These are phyloP conservation scores for Leishmania braziliensis DNA, from an alignment of 208 protist species.

Conservation along the genomic window DNA sequence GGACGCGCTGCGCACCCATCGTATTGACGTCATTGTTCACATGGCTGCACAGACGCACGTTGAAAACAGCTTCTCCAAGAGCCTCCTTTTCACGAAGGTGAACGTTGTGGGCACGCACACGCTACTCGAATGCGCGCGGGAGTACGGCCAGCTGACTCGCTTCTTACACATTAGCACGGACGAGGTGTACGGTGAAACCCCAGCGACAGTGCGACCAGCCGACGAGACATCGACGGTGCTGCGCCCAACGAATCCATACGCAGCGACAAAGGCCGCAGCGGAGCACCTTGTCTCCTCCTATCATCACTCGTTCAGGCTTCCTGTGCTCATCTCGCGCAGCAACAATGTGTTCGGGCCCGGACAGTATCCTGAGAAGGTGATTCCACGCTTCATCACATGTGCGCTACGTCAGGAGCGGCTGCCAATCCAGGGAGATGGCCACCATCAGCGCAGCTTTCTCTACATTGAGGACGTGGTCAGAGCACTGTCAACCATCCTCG, in stretches of 20 bases:
- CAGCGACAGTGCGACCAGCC: background rate
- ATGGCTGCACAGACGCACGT: slow-evolving; percentile 96
- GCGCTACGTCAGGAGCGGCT: slow-evolving; percentile 43
- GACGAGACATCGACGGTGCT: slow-evolving; percentile 62
- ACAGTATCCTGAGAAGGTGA: slow-evolving; percentile 93
- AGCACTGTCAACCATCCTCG: slow-evolving; percentile 74
- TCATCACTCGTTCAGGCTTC: slow-evolving; percentile 90
- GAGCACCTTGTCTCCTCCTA: slow-evolving; percentile 88
- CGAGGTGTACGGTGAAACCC: slow-evolving; percentile 95
- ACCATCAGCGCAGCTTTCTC: slow-evolving; percentile 61
- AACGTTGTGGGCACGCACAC: slow-evolving; percentile 96
- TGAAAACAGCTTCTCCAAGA: slow-evolving; percentile 93
- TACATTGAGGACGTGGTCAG: slow-evolving; percentile 71
- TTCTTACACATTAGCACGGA: slow-evolving; percentile 97
- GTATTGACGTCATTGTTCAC: slow-evolving; percentile 95
- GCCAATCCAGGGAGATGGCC: slow-evolving; percentile 61
- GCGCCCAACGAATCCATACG: slow-evolving; percentile 96
- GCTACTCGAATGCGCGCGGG: slow-evolving; percentile 82
- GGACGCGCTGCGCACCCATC: slow-evolving; percentile 60
- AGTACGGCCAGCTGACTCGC: slow-evolving; percentile 70
- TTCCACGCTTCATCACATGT: slow-evolving; percentile 82
- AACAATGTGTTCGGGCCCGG: slow-evolving; percentile 94
- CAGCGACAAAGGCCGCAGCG: slow-evolving; percentile 85
- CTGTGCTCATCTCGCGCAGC: slow-evolving; percentile 94
- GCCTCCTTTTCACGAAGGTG: slow-evolving; percentile 91